Evolutionary conservation across 805 yeast species (phyloP).

Genomic region (Teunomyces stri): DNA sequence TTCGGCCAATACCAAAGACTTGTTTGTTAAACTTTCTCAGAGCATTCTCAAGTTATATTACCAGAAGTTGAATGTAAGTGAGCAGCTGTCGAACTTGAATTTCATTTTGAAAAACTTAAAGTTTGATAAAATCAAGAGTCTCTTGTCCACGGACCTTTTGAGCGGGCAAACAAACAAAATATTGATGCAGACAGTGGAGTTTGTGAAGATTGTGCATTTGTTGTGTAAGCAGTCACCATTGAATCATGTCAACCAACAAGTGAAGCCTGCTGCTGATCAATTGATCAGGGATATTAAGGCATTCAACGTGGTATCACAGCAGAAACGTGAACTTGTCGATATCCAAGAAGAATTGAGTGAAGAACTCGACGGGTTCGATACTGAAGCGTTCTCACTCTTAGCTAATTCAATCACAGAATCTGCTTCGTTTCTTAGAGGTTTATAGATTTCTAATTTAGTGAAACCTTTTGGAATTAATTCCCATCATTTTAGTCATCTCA

Average conservation of each 20-base stretch:
- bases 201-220: constrained; percentile 6
- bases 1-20: constrained; percentile 19
- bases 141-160: constrained; percentile 10
- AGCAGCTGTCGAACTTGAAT: constrained; percentile 23
- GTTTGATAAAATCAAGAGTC: constrained; percentile 22
- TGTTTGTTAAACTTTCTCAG: constrained; percentile 25
- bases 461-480: constrained; percentile 11
- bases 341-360: constrained; percentile 5
- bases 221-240: constrained; percentile 14
- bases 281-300: constrained; percentile 12
- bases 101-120: constrained; percentile 31
- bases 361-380: not conserved
- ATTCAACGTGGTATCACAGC: constrained; percentile 4
- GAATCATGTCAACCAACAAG: constrained; percentile 9
- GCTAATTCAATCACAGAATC: constrained; percentile 6
- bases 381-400: constrained; percentile 2
- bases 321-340: constrained; percentile 1
- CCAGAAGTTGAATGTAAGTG: constrained; percentile 15
- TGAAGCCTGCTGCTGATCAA: constrained; percentile 10
- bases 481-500: constrained; percentile 22
- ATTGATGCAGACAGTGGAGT: constrained; percentile 11
- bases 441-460: not conserved
- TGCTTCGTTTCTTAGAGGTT: not conserved
- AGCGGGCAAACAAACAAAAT: constrained; percentile 19
- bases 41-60: constrained; percentile 27